These are phyloP conservation scores for Zasmidium citrigriseum DNA, from an alignment of 2,329 filamentous ascomycete species.

Conservation along the genomic window DNA sequence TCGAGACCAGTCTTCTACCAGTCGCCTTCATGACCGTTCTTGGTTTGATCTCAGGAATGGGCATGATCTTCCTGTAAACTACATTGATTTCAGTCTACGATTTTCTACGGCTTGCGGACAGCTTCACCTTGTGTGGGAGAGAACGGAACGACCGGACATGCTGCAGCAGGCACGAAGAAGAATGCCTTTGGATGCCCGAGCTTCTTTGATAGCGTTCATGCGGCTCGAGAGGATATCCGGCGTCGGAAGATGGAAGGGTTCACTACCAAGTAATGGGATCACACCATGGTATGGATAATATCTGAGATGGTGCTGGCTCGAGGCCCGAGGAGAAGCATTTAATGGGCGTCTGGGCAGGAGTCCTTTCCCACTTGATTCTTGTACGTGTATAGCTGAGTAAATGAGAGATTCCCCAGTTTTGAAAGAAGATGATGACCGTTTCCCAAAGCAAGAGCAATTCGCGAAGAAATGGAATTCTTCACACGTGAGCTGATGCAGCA, in stretches of 20 bases:
- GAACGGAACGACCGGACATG: background rate
- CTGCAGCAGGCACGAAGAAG: background rate
- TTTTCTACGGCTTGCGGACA: background rate
- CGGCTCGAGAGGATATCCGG: background rate
- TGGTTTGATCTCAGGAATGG: conserved; percentile 31
- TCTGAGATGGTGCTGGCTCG: too few relatives aligned
- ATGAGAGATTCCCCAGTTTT: too few relatives aligned
- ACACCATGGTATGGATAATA: too few relatives aligned
- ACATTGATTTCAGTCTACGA: background rate
- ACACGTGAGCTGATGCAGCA: too few relatives aligned
- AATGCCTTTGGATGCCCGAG: background rate
- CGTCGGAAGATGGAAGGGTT: background rate
- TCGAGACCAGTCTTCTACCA: conserved; percentile 26
- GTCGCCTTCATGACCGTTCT: conserved; percentile 28
- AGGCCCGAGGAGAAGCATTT: too few relatives aligned
- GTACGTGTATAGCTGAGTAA: too few relatives aligned
- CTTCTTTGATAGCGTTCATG: background rate
- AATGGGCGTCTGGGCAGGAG: too few relatives aligned
- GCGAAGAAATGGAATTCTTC: too few relatives aligned
- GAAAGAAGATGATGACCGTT: too few relatives aligned
- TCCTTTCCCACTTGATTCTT: too few relatives aligned
- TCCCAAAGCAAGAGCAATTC: too few relatives aligned
- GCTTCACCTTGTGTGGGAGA: background rate
- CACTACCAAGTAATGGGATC: background rate
- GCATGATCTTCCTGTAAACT: conserved; percentile 36